These are phyloP conservation scores for Candida sanyaensis DNA, from an alignment of 1,139 yeast genomes.

Conservation along the genomic window DNA sequence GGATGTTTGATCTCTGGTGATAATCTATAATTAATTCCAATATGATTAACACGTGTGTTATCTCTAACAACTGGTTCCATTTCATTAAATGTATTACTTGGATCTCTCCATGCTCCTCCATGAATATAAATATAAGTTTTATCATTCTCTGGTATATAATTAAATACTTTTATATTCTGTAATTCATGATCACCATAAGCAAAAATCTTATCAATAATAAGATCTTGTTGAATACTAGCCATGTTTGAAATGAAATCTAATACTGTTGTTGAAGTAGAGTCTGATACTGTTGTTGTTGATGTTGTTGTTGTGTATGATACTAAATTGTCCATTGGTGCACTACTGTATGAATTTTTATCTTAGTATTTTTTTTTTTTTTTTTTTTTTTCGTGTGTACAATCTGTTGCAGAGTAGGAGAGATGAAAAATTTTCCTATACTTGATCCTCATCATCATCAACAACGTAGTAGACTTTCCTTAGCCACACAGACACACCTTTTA, in stretches of 20 bases:
- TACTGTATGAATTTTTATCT: background rate
- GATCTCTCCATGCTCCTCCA: slow-evolving; percentile 92
- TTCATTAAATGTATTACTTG: slow-evolving; percentile 58
- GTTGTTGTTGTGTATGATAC: background rate
- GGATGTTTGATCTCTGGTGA: slow-evolving; percentile 70
- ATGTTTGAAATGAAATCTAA: background rate
- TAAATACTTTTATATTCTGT: slow-evolving; percentile 25
- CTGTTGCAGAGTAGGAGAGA: background rate
- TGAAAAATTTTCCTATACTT: slow-evolving; percentile 4
- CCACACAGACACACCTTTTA: background rate
- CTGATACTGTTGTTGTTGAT: too few species aligned
- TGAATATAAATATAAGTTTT: slow-evolving; percentile 57
- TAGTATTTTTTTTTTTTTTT: too few species aligned
- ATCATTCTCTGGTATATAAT: slow-evolving; percentile 14
- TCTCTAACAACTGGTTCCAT: slow-evolving; percentile 38
- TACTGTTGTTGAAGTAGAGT: too few species aligned
- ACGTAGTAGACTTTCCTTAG: background rate
- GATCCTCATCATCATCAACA: background rate
- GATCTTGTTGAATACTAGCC: background rate
- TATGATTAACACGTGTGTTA: slow-evolving; percentile 20
- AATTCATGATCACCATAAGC: slow-evolving; percentile 26
- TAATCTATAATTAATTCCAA: slow-evolving; percentile 67
- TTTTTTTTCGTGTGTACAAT: background rate
- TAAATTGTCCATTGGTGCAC: background rate
- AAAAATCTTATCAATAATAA: background rate